Conservation (phyloP, 371 early-diverging fungal species). For the Mortierella sp. region DNA sequence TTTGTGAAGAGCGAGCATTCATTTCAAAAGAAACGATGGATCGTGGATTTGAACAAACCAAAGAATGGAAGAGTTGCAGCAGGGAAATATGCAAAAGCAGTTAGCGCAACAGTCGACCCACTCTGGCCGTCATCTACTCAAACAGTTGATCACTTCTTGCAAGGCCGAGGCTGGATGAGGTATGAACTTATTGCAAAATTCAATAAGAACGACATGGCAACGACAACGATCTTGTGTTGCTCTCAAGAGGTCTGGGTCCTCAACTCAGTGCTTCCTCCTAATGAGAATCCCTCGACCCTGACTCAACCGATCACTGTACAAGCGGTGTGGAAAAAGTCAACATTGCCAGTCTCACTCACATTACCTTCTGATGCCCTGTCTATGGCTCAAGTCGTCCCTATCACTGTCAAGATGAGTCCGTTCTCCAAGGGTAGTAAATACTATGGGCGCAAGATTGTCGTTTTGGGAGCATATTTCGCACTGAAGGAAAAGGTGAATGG, state of each 20-base stretch:
- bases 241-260: conserved; percentile 20
- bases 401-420: conserved; percentile 1
- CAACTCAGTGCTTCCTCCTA: conserved; percentile 8
- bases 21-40: conserved; percentile 5
- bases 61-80: conserved; percentile 1
- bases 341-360: conserved; percentile 12
- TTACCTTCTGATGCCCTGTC: conserved; percentile 8
- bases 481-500: conserved; percentile 9
- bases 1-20: neutral
- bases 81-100: neutral
- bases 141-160: neutral
- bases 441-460: neutral
- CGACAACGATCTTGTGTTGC: neutral
- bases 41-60: neutral
- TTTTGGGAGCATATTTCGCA: conserved; percentile 5
- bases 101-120: conserved; percentile 5
- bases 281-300: neutral
- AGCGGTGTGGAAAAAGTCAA: conserved; percentile 2
- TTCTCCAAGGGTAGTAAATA: conserved; percentile 2
- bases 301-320: neutral
- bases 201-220: neutral
- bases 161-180: conserved; percentile 3
- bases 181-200: conserved; percentile 16
- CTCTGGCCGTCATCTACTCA: conserved; percentile 11
- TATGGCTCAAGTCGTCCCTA: conserved; percentile 12